A percentile compares a stretch with the other conserved stretches of the same genome.
These are phyloP conservation scores for Agastache rugosa DNA, from an alignment of 257 asterid species.

Conservation along the genomic window DNA sequence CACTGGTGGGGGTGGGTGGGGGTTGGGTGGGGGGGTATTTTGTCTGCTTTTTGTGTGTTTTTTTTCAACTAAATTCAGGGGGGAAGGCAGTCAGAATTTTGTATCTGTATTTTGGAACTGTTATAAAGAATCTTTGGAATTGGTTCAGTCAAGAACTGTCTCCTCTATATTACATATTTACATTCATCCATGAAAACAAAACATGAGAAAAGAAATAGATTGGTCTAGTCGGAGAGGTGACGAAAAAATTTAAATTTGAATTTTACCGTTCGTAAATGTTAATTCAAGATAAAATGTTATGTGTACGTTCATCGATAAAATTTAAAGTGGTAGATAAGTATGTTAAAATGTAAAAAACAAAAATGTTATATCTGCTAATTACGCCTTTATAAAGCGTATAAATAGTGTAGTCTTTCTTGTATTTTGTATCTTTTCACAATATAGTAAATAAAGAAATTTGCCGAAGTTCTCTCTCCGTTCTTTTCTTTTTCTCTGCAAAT, in stretches of 20 bases:
- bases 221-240: neutral
- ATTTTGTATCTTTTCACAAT: too few species aligned
- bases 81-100: conserved; percentile 43
- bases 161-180: conserved; percentile 26
- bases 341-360: too few species aligned
- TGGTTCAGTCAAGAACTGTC: conserved; percentile 45
- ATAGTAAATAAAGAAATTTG: too few species aligned
- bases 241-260: neutral
- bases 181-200: neutral
- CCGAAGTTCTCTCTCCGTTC: too few species aligned
- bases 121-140: conserved; percentile 56
- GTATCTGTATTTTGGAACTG: conserved; percentile 51
- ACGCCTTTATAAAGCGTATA: too few species aligned
- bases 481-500: too few species aligned
- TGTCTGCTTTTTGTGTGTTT: conserved; percentile 45
- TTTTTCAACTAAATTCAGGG: conserved; percentile 46
- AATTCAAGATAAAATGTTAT: neutral
- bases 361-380: too few species aligned
- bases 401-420: too few species aligned
- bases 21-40: conserved; percentile 8
- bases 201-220: neutral
- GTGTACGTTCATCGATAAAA: neutral
- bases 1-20: conserved; percentile 39
- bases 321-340: too few species aligned
- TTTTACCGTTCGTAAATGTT: neutral